These are phyloP conservation scores for Colletotrichum navitas DNA, from an alignment of 2,329 filamentous ascomycete genomes.

Conservation along the genomic window DNA sequence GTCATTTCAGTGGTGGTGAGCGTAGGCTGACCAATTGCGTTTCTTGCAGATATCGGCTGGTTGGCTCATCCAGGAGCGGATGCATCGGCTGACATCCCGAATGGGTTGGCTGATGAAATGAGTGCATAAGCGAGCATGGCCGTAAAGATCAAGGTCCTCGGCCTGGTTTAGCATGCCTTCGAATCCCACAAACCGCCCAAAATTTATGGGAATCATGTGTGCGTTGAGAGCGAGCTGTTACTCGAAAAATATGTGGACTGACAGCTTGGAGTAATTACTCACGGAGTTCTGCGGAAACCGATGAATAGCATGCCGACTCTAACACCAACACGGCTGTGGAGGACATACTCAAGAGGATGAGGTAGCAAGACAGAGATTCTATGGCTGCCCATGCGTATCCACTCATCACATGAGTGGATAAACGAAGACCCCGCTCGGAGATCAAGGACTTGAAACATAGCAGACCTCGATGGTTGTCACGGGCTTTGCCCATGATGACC, in stretches of 20 bases:
- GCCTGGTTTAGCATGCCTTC: not conserved
- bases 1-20: not conserved
- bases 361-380: not conserved
- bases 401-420: not conserved
- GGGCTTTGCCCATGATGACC: not conserved
- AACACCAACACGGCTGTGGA: not conserved
- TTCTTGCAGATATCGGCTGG: conserved; percentile 7
- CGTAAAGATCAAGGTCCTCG: not conserved
- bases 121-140: conserved; percentile 7
- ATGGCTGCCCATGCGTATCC: not conserved
- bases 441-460: not conserved
- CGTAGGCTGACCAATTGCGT: conserved; percentile 9
- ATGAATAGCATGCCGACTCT: not conserved
- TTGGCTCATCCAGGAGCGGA: not conserved
- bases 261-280: not conserved
- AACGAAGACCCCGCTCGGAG: not conserved
- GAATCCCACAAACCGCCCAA: not conserved
- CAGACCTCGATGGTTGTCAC: not conserved
- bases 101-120: not conserved
- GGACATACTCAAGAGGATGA: not conserved
- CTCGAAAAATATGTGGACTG: not conserved
- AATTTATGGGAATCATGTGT: conserved; percentile 6
- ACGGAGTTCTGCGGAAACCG: not conserved
- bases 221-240: not conserved
- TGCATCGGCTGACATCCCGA: conserved; percentile 1